Evolutionary conservation across 2,329 filamentous ascomycete species (phyloP).

Genomic region (Fusarium fujikuroi): DNA sequence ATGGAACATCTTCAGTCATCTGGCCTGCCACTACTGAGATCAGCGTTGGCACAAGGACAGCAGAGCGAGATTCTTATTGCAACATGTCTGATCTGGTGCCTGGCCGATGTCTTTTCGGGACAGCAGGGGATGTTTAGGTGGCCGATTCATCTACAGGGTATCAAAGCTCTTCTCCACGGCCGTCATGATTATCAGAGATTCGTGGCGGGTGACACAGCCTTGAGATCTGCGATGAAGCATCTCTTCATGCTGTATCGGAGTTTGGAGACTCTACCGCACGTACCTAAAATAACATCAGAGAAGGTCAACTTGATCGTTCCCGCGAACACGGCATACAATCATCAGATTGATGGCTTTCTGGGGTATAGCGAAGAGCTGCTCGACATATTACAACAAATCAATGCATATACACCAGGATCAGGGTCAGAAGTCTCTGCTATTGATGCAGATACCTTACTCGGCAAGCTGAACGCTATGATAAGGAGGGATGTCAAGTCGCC

Average conservation of each 20-base stretch:
- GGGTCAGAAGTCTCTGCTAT: not conserved
- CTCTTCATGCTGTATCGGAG: conserved; percentile 45
- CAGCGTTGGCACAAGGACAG: conserved; percentile 33
- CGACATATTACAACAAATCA: conserved; percentile 41
- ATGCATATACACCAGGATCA: not conserved
- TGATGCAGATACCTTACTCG: conserved; percentile 38
- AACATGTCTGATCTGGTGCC: conserved; percentile 46
- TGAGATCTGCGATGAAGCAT: conserved; percentile 40
- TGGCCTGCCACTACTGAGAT: conserved; percentile 37
- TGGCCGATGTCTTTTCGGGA: conserved; percentile 43
- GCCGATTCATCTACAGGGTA: conserved; percentile 42
- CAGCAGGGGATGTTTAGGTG: conserved; percentile 38
- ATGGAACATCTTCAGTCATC: conserved; percentile 43
- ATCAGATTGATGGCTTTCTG: conserved; percentile 45
- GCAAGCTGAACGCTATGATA: conserved; percentile 41
- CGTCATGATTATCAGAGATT: conserved; percentile 4
- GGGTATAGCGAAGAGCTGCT: conserved; percentile 46
- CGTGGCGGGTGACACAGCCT: not conserved
- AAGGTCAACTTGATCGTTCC: not conserved
- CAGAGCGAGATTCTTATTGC: conserved; percentile 41
- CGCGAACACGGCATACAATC: rapidly evolving
- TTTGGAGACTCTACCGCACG: conserved; percentile 42
- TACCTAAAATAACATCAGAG: conserved; percentile 11
- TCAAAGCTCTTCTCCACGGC: conserved; percentile 37
- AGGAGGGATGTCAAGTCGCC: conserved; percentile 32